These are phyloP conservation scores for Mycena kentingensis DNA, from an alignment of 768 basidiomycete species.

Conservation along the genomic window DNA sequence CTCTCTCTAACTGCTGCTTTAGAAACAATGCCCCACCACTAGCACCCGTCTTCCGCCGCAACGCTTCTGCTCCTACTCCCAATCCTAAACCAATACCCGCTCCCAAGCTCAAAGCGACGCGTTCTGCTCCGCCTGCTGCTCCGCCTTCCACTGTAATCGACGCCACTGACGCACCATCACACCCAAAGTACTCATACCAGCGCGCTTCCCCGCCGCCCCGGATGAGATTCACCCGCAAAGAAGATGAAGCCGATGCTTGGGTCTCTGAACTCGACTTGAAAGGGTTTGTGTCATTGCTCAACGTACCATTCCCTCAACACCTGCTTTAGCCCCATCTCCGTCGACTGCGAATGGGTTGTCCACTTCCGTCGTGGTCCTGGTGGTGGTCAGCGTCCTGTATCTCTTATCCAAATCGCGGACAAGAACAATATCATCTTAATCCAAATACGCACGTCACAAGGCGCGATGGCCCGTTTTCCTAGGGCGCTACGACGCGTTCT, in stretches of 20 bases:
- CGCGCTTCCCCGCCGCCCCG: slow-evolving; percentile 1
- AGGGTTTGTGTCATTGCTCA: slow-evolving; percentile 1
- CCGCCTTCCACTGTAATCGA: too few relatives aligned
- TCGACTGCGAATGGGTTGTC: slow-evolving; percentile 21
- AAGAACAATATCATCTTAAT: slow-evolving; percentile 11
- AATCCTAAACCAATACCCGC: not conserved
- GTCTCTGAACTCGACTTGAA: slow-evolving; percentile 7
- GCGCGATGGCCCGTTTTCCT: slow-evolving; percentile 12
- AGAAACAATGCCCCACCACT: not conserved
- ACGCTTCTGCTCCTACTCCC: not conserved
- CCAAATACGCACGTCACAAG: slow-evolving; percentile 3
- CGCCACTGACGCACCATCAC: not conserved
- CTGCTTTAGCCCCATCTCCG: slow-evolving; percentile 6
- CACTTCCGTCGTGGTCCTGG: slow-evolving; percentile 1
- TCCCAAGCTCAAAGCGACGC: not conserved
- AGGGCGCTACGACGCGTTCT: slow-evolving; percentile 9
- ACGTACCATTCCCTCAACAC: not conserved
- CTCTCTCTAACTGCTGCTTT: not conserved
- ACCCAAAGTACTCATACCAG: slow-evolving; percentile 16
- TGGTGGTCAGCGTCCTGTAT: slow-evolving; percentile 8
- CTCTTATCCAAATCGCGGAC: slow-evolving; percentile 20
- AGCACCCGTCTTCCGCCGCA: not conserved
- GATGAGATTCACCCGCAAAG: slow-evolving; percentile 10
- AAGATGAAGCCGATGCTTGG: slow-evolving; percentile 16
- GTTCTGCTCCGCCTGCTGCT: not conserved